Conservation (phyloP, 495 filamentous ascomycete genomes). For the Penicillium goetzii region DNA sequence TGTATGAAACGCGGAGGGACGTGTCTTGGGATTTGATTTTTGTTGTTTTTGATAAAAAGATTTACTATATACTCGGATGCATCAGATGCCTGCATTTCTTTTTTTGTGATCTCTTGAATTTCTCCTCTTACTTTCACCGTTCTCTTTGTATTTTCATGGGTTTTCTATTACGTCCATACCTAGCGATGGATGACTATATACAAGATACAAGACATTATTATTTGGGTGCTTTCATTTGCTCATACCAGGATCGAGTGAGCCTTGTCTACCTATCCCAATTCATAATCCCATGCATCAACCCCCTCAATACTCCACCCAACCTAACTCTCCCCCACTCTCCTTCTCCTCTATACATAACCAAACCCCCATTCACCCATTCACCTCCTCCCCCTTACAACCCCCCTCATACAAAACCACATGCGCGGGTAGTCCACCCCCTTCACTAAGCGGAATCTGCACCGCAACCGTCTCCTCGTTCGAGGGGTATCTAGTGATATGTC, state of each 20-base stretch:
- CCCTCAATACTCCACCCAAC: too few species aligned
- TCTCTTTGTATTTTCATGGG: background rate
- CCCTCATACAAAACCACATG: constrained; percentile 50
- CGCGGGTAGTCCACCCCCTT: constrained; percentile 38
- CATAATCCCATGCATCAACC: too few species aligned
- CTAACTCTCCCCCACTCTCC: too few species aligned
- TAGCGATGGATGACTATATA: background rate
- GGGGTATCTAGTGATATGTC: constrained; percentile 55
- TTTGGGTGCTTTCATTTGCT: background rate
- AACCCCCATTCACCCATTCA: background rate
- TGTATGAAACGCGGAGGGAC: constrained; percentile 27
- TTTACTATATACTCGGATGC: constrained; percentile 22
- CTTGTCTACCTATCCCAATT: too few species aligned
- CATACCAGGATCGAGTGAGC: background rate
- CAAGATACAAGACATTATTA: background rate
- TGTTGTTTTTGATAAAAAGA: constrained; percentile 13
- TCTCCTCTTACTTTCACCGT: background rate
- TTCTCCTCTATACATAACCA: background rate
- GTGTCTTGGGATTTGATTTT: constrained; percentile 10
- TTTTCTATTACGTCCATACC: background rate
- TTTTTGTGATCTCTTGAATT: constrained; percentile 3
- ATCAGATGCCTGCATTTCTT: constrained; percentile 23
- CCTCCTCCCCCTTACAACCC: constrained; percentile 38
- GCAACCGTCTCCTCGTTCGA: constrained; percentile 44
- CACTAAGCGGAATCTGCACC: constrained; percentile 46